Evolutionary conservation across 1,284 basidiomycete species (phyloP), one percentile per base, ranked within the genome.

Genomic region (Neotropicomus parvogracilis): DNA sequence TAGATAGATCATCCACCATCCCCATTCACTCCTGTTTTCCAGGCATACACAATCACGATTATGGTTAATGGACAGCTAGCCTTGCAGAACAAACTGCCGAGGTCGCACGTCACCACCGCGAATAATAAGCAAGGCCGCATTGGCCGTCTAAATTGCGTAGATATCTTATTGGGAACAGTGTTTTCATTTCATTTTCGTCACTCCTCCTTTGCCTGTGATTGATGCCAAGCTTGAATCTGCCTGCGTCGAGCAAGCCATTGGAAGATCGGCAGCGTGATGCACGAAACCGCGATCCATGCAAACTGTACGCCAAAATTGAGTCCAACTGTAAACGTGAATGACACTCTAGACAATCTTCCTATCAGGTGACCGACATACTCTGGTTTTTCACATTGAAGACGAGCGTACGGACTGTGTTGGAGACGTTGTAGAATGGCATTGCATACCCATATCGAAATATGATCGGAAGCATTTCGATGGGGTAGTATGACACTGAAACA

Each of bases 401-500:
- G 54, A 91, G 73, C 12, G 80, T 74, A 16, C 88, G 72, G 21
- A 83, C 76, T 3, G 79, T 75, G 20, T 67, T 65, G 3, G 78
- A 77, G 26, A 85, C 70, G 56, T 88, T 85, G 68, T 85, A 88
- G 66, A 90, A 88, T 0, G 88, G 88, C 59, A 74, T 74, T 0
- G 78, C 85, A 50, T 81, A 83, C 4, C 81, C 83, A 54, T 84
- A 85, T 44, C 73, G 72, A 68, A 75, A 91, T 50, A 91, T 66
- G 44, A 58, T 55, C 0, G 86, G 85, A n/a, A 88, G 74, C 1
- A 87, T 70, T 49, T 83, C 78, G 46, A 86, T 77, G 0, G 88
- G 88, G 43, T 80, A 75, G 46, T 73, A 66, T 17, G 71, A 75
- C 24, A 85, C 80, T 0, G 85, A 80, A 29, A 89, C 84, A 58